Percentiles rank a stretch among this genome's conserved stretches.
These are phyloP conservation scores for Mortierella sp. DNA, from an alignment of 371 early-diverging fungal genomes.

Conservation along the genomic window DNA sequence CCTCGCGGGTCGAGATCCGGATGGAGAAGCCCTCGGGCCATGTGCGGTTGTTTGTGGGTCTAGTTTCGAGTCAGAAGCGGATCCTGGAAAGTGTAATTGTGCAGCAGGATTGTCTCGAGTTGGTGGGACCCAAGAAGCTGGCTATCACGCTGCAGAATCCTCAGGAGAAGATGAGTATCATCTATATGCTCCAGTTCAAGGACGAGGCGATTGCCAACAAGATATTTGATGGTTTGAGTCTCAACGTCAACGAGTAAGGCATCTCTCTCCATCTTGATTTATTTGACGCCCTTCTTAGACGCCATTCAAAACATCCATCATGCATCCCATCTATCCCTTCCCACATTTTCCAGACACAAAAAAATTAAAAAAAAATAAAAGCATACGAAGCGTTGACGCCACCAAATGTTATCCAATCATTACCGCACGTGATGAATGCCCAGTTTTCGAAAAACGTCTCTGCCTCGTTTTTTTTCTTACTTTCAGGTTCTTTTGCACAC, in stretches of 20 bases:
- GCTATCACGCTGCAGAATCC: constrained; percentile 54
- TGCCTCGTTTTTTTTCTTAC: background rate
- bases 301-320: background rate
- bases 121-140: constrained; percentile 57
- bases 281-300: background rate
- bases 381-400: constrained; percentile 7
- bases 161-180: constrained; percentile 59
- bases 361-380: background rate
- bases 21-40: constrained; percentile 56
- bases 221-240: constrained; percentile 53
- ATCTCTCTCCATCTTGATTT: background rate
- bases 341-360: background rate
- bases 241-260: constrained; percentile 44
- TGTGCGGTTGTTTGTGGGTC: constrained; percentile 47
- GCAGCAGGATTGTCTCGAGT: constrained; percentile 51
- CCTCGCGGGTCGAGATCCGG: constrained; percentile 43
- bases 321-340: background rate
- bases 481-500: constrained; percentile 17
- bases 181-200: constrained; percentile 58
- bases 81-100: constrained; percentile 57
- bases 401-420: background rate
- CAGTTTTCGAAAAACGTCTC: constrained; percentile 11
- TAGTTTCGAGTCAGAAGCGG: constrained; percentile 38
- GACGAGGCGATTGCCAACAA: constrained; percentile 49
- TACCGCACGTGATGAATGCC: background rate